Evolutionary conservation across 148 eudicot genomes (phyloP).

Genomic region (Chenopodium berlandieri): DNA sequence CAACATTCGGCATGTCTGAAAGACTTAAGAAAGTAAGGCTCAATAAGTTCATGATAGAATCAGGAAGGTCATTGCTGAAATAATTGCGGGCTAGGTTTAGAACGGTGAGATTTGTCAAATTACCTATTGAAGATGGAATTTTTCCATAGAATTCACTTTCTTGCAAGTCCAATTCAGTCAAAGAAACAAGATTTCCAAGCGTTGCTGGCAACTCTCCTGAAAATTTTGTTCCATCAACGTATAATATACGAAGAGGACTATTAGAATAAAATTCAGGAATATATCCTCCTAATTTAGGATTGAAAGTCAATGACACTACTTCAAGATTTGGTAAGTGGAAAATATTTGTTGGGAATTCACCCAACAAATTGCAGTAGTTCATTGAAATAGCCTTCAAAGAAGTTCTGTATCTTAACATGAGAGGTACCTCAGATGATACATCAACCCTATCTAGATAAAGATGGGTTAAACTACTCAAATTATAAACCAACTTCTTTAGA

Average conservation of each 20-base stretch:
- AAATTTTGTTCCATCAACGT: not conserved
- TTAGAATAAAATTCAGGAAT: conserved; percentile 28
- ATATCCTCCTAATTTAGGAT: conserved; percentile 15
- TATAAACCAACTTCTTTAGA: not conserved
- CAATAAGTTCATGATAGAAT: conserved; percentile 3
- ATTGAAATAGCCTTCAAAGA: conserved; percentile 13
- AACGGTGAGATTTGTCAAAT: conserved; percentile 11
- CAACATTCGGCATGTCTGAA: not conserved
- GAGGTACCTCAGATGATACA: conserved; percentile 28
- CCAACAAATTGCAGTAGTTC: conserved; percentile 3
- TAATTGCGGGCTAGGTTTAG: not conserved
- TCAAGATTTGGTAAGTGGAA: conserved; percentile 30
- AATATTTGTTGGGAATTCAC: conserved; percentile 3
- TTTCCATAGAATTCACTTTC: conserved; percentile 5
- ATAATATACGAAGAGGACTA: not conserved
- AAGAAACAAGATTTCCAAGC: conserved; percentile 14
- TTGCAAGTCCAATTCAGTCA: not conserved
- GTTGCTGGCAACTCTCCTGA: conserved; percentile 26
- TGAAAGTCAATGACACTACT: conserved; percentile 1
- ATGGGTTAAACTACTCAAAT: not conserved
- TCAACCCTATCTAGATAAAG: conserved; percentile 13
- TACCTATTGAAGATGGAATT: conserved; percentile 22
- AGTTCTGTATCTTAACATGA: conserved; percentile 11
- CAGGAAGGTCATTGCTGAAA: not conserved
- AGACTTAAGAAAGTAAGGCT: not conserved